Evolutionary conservation across 1,284 basidiomycete genomes (phyloP), one percentile per base, ranked within the genome.

Genomic region (Polyporus tsugae): DNA sequence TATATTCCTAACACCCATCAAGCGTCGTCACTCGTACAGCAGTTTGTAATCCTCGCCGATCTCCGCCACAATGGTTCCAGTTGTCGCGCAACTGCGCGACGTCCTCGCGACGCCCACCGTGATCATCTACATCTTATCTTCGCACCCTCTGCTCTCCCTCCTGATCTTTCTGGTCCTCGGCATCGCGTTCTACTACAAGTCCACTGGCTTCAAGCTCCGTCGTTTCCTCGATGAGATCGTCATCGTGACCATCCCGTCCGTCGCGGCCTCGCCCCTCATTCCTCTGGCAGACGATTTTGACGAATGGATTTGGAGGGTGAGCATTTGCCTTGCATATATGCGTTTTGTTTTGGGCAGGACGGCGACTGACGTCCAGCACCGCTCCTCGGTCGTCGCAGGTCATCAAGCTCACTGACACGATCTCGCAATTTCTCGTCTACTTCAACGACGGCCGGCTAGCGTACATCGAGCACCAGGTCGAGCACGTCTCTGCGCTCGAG

Each of bases 171-270:
- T 38, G 19, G 17, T 57, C 17, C 55, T 57, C n/a, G 55, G 29
- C 35, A 9, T 36, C 55, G 35, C 35, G 6, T 57, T 36, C 35
- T 57, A n/a, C 19, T 57, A 38, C 55, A 57, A 57, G 55, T n/a
- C 55, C 35, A 57, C 55, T 2, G 55, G 55, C 33, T 57, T 57
- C 55, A 57, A 29, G 7, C 33, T 38, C 9, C 55, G 55, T 10
- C 55, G 55, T 17, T 36, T 35, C 55, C 19, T 57, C 55, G 35
- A 57, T 6, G 55, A 57, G 55, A n/a, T 57, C 35, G 55, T 38
- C 33, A n/a, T 38, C 55, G 9, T 17, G 6, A 36, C 3, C 19
- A 33, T 35, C 55, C 33, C 55, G 1, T 36, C 55, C 7, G 35
- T 22, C 19, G 55, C 33, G 19, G 10, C 55, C 10, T 38, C 35